Percentiles rank a stretch among this genome's conserved stretches.
Evolutionary conservation across 495 filamentous ascomycete species (phyloP).

Genomic region (Platismatia glauca): DNA sequence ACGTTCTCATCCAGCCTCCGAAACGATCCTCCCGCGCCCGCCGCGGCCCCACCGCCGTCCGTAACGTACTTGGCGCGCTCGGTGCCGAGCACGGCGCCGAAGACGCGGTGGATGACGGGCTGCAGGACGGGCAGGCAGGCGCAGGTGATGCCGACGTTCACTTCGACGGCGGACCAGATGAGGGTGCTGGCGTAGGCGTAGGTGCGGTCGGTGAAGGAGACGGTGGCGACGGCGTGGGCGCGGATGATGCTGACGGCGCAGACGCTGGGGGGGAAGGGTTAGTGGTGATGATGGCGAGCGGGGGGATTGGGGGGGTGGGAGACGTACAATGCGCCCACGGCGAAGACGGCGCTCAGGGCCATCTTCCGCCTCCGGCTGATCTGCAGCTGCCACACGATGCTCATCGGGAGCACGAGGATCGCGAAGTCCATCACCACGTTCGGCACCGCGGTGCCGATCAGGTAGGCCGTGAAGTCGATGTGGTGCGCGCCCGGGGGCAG

Average conservation of each 20-base stretch:
- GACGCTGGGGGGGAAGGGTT: not conserved
- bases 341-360: not conserved
- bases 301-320: no score
- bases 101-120: not conserved
- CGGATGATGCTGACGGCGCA: constrained; percentile 2
- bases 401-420: not conserved
- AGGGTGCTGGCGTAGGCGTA: not conserved
- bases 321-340: not conserved
- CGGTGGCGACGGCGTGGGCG: no score
- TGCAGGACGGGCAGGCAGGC: constrained; percentile 2
- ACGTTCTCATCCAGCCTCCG: not conserved
- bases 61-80: not conserved
- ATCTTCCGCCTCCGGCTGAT: not conserved
- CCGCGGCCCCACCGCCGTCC: not conserved
- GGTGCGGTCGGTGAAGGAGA: not conserved
- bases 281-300: not conserved
- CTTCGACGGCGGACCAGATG: constrained; percentile 3
- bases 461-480: not conserved
- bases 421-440: not conserved
- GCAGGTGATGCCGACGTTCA: constrained; percentile 1
- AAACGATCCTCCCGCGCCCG: not conserved
- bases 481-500: not conserved
- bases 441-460: not conserved
- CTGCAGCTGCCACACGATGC: not conserved
- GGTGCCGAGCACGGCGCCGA: not conserved